Evolutionary conservation across 768 basidiomycete genomes (phyloP).

Genomic region (Astraeus odoratus): DNA sequence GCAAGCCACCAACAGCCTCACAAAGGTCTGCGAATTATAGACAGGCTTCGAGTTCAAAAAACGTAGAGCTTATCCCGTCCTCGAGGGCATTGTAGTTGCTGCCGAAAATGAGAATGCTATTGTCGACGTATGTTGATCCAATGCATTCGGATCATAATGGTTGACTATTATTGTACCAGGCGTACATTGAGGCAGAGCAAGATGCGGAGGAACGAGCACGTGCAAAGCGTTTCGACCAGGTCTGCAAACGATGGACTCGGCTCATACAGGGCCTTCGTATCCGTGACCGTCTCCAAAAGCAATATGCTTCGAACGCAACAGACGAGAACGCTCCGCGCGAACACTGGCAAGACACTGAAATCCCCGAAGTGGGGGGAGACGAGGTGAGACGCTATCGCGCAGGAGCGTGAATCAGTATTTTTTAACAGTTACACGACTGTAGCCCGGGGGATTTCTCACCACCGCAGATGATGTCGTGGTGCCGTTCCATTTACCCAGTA

Average conservation of each 20-base stretch:
- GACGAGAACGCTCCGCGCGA: conserved; percentile 6
- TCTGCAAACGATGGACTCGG: conserved; percentile 81
- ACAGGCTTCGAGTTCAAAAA: conserved; percentile 97
- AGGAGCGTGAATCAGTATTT: neutral
- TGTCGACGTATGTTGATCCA: conserved; percentile 53
- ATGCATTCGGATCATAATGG: neutral
- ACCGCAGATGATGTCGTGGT: conserved; percentile 69
- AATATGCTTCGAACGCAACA: conserved; percentile 44
- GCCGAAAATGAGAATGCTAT: conserved; percentile 67
- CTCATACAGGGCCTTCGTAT: conserved; percentile 87
- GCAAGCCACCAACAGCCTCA: conserved; percentile 5
- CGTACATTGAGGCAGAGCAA: conserved; percentile 77
- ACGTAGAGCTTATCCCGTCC: conserved; percentile 75
- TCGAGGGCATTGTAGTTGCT: conserved; percentile 84
- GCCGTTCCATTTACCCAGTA: conserved; percentile 63
- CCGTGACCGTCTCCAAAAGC: conserved; percentile 70
- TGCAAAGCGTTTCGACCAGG: conserved; percentile 68
- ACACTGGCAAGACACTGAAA: conserved; percentile 8
- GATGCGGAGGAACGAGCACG: conserved; percentile 72
- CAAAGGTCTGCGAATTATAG: conserved; percentile 36
- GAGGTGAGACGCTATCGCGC: conserved; percentile 15
- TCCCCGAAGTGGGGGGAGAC: conserved; percentile 15
- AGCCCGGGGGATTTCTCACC: conserved; percentile 55
- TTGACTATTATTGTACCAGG: conserved; percentile 39
- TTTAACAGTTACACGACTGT: conserved; percentile 17